Base-by-base conservation (phyloP, 129 eudicot species). In the Helianthus tuberosus region DNA sequence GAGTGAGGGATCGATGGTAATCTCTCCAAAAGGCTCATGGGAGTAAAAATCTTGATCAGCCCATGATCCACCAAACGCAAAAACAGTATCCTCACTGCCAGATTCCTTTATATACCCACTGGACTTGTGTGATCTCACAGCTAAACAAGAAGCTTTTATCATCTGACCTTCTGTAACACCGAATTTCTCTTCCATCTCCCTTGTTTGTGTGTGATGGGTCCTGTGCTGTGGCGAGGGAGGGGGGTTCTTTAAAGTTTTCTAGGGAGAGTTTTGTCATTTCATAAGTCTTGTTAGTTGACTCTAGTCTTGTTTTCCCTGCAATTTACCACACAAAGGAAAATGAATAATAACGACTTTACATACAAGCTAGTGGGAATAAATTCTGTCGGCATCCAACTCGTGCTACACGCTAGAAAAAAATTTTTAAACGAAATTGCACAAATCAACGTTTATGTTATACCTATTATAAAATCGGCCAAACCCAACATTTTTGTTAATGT, bases 51-150 rank as follows among this genome's bases (percentile, higher is more conserved):
- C 86, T 35, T 78, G 66, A 39, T 52, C 76, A 38, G 80, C 73
- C 96, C 93, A 89, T 15, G 89, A 78, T 68, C 98, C 93, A 29
- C 82, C 62, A 51, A 92, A 92, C 57, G 89, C 96, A 25, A 92
- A 87, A 20, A 20, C 7, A 8, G 77, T 43, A 64, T 84, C 80
- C 71, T 84, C 53, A 54, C 48, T 29, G 4, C 27, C 58, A 17
- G 64, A 10, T 62, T 77, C 77, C 48, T 53, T 72, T 15, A 15
- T 72, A 54, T 71, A 71, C 0, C 73, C 82, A 43, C 69, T 69
- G 36, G 76, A 76, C 47, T 72, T 83, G 38, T 92, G 97, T 61
- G 96, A 87, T 81, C 87, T 80, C 73, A 77, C 64, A 14, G 91
- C 75, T 23, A 92, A 58, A 27, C 36, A 75, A 64, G 81, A 83